Conservation (phyloP, 192 early-diverging fungal species). For the Chytriomyces hyalinus region DNA sequence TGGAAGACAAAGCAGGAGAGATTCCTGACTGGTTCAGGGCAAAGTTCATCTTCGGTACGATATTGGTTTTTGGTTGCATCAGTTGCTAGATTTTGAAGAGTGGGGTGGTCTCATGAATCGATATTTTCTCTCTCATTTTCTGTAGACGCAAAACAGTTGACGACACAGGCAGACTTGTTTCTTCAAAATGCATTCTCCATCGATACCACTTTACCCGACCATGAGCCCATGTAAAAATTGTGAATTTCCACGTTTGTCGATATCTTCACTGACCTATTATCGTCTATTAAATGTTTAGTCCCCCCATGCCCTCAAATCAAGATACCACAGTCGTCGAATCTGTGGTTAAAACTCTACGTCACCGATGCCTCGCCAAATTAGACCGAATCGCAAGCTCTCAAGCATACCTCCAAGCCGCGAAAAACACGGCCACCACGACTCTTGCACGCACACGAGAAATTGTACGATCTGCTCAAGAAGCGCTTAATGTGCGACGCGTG, state of each 20-base stretch:
- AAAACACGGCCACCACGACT: constrained; percentile 17
- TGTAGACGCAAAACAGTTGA: constrained; percentile 32
- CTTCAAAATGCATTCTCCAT: constrained; percentile 34
- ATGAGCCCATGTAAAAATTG: constrained; percentile 18
- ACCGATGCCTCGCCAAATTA: constrained; percentile 11
- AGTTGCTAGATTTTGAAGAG: too few relatives aligned
- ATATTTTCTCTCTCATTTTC: too few relatives aligned
- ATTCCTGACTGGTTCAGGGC: constrained; percentile 34
- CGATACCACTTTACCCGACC: constrained; percentile 31
- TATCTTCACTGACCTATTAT: background rate
- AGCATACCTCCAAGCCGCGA: constrained; percentile 31
- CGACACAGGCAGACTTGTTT: constrained; percentile 33
- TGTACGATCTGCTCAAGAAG: constrained; percentile 20
- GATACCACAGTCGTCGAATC: constrained; percentile 9
- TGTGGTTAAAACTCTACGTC: constrained; percentile 22
- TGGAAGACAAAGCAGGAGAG: constrained; percentile 32
- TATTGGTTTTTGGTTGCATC: too few relatives aligned
- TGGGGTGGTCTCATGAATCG: too few relatives aligned
- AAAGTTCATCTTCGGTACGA: constrained; percentile 30
- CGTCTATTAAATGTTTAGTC: background rate
- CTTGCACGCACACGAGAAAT: constrained; percentile 7
- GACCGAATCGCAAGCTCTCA: constrained; percentile 21
- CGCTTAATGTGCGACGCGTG: constrained; percentile 20
- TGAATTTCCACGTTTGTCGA: background rate
- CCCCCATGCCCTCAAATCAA: constrained; percentile 8